Evolutionary conservation across 2,329 filamentous ascomycete genomes (phyloP), one percentile per base, ranked within the genome.

Genomic region (Dendryphion nanum): DNA sequence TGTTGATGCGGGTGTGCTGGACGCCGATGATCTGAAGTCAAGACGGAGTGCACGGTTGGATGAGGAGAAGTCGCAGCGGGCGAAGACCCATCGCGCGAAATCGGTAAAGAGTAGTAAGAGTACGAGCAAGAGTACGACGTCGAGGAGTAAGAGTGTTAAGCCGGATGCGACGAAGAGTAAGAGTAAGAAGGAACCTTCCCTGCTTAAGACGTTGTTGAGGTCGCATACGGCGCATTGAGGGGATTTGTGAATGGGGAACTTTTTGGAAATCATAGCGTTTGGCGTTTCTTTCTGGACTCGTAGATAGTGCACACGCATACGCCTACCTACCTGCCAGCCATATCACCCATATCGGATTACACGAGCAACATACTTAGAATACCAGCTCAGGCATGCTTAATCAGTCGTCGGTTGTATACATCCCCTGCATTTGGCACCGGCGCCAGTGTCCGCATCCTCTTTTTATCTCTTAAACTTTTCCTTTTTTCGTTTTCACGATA

Each of bases 21-120:
- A 68, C n/a, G 71, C 74, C 50, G 66, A 69, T 14, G 71, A 73
- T 40, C 55, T 75, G 44, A 70, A 69, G 50, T 64, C 63, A 2
- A 57, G 64, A 21, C 53, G 62, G 33, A 60, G 53, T 31, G 42
- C 49, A 3, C 38, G 51, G 12, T 47, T 46, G 8, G 49, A 41
- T 17, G 47, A 50, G 14, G 54, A 57, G 31, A 44, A 50, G 42
- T 50, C 55, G 30, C 49, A 44, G 16, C 48, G 46, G 23, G 36
- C 53, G 17, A 62, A 56, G 40, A 52, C 57, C 2, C 59, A 61
- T 33, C 51, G 54, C 31, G 52, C 53, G 7, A 58, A 54, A 30
- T 56, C 53, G 2, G 56, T 57, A 16, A 57, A 59, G 43, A 50
- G 53, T 14, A 40, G 44, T 38, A 56, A 57, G 47, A 56, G 50